Conservation (phyloP, 129 eudicot species). For the Saposhnikovia divaricata region DNA sequence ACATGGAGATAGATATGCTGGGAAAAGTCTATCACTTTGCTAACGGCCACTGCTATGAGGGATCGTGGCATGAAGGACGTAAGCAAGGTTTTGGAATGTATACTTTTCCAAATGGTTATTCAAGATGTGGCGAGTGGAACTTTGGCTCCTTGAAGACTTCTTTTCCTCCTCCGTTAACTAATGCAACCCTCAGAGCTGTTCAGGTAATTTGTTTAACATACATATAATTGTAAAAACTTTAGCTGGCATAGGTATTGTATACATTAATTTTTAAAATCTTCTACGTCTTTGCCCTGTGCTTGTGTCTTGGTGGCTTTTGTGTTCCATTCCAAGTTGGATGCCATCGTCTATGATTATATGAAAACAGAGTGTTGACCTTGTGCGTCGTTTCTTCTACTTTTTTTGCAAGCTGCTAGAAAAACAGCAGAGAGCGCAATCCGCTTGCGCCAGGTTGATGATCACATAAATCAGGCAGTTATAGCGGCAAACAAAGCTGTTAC, state of each 20-base stretch:
- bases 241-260: neutral
- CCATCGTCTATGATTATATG: neutral
- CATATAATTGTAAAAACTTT: conserved; percentile 7
- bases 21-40: no score
- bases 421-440: conserved; percentile 64
- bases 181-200: conserved; percentile 61
- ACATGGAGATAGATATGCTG: no score
- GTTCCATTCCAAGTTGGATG: neutral
- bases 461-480: conserved; percentile 54
- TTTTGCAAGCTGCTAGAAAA: conserved; percentile 52
- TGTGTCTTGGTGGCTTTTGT: neutral
- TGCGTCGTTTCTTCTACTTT: neutral
- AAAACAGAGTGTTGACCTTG: neutral
- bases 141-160: conserved; percentile 43
- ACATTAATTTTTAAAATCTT: neutral
- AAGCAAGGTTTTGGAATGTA: no score
- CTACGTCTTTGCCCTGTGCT: neutral
- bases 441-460: conserved; percentile 50
- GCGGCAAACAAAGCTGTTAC: conserved; percentile 74
- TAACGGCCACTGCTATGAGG: no score
- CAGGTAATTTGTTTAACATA: conserved; percentile 41
- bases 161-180: conserved; percentile 46
- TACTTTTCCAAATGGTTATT: no score
- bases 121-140: conserved; percentile 32
- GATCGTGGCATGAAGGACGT: no score